A percentile compares a stretch with the other conserved stretches of the same genome.
These are phyloP conservation scores for Pythium chondricola DNA, from an alignment of 352 stramenopile species.

Conservation along the genomic window DNA sequence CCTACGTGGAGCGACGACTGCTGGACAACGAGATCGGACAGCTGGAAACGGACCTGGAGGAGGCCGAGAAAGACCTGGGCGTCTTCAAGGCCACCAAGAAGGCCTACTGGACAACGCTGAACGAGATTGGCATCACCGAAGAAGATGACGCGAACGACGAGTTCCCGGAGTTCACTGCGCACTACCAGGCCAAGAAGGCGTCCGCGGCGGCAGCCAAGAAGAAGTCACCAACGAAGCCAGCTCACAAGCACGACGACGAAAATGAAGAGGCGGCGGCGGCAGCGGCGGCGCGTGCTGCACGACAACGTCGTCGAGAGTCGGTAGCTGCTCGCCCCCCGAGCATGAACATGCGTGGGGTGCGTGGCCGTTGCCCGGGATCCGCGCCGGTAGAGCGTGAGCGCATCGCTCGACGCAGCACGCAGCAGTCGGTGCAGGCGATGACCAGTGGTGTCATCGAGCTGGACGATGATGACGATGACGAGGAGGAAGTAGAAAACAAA, in stretches of 20 bases:
- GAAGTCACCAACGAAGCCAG: conserved; percentile 8
- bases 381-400: conserved; percentile 1
- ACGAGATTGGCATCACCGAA: conserved; percentile 55
- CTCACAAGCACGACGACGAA: conserved; percentile 12
- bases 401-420: conserved; percentile 18
- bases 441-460: conserved; percentile 61
- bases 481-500: conserved; percentile 23
- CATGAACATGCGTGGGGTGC: not conserved
- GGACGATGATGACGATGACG: conserved; percentile 82
- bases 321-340: not conserved
- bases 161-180: conserved; percentile 38
- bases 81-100: conserved; percentile 40
- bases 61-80: conserved; percentile 36
- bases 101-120: conserved; percentile 53
- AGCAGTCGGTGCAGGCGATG: conserved; percentile 17
- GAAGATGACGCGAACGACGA: conserved; percentile 49
- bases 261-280: conserved; percentile 1
- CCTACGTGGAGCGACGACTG: conserved; percentile 30
- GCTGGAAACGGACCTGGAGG: conserved; percentile 58
- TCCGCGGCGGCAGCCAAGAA: conserved; percentile 22
- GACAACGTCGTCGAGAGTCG: conserved; percentile 7
- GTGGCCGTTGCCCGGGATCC: conserved; percentile 1
- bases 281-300: conserved; percentile 8
- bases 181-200: conserved; percentile 40
- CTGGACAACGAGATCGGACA: conserved; percentile 49